These are phyloP conservation scores for Grigorovia humatica DNA, from an alignment of 805 yeast genomes.

Conservation along the genomic window DNA sequence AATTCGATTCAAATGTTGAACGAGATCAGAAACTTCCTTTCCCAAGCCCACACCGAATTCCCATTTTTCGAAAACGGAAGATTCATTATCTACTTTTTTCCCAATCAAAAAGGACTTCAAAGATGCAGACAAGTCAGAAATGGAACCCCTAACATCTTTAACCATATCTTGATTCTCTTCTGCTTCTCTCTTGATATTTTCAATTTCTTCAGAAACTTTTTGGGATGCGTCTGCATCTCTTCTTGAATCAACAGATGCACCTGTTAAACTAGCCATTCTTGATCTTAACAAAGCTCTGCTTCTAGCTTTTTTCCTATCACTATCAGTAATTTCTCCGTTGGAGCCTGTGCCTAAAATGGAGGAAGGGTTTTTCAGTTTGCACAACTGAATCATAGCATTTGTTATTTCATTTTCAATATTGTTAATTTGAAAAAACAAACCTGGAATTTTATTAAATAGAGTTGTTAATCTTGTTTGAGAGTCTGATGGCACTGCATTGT, in stretches of 20 bases:
- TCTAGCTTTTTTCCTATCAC: conserved; percentile 70
- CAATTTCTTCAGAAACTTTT: conserved; percentile 31
- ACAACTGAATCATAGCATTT: conserved; percentile 51
- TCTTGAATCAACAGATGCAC: conserved; percentile 3
- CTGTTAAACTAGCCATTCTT: conserved; percentile 84
- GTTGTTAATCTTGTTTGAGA: conserved; percentile 46
- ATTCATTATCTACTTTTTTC: conserved; percentile 25
- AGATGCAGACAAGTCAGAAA: conserved; percentile 42
- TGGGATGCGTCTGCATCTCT: conserved; percentile 5
- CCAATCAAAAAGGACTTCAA: conserved; percentile 27
- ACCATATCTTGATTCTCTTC: conserved; percentile 49
- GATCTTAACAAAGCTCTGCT: conserved; percentile 71
- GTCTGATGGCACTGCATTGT: conserved; percentile 30
- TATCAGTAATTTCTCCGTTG: conserved; percentile 75
- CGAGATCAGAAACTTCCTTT: conserved; percentile 50
- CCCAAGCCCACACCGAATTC: conserved; percentile 73
- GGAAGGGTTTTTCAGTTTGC: conserved; percentile 58
- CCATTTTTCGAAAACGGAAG: conserved; percentile 57
- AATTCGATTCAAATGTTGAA: conserved; percentile 37
- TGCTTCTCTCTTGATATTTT: conserved; percentile 40
- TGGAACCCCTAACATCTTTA: conserved; percentile 58
- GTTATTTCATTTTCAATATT: conserved; percentile 60
- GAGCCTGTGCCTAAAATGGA: conserved; percentile 76
- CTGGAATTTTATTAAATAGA: conserved; percentile 66
- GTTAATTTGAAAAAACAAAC: conserved; percentile 51